phyloP scores from a whole-genome alignment of 208 protist species.

The Leishmania turanica region DNA sequence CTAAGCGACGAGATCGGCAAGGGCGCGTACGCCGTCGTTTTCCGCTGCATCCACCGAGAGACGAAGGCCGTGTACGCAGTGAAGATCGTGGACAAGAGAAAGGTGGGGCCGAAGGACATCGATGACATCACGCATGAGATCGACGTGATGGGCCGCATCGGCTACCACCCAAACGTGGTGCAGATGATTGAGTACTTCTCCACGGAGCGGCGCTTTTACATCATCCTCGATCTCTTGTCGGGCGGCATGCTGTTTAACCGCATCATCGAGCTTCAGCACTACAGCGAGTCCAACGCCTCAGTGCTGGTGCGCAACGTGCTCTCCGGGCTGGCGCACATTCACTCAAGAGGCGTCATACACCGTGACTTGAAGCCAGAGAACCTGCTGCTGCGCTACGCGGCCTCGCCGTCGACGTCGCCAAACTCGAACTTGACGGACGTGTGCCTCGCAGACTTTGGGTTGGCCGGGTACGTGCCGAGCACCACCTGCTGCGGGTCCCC shows the following conservation, averaged over 20 bases:
- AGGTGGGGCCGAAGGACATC: slow-evolving; percentile 73
- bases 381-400: slow-evolving; percentile 97
- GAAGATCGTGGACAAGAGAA: slow-evolving; percentile 84
- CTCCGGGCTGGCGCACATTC: slow-evolving; percentile 93
- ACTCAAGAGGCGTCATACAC: slow-evolving; percentile 98
- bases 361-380: slow-evolving; percentile 99
- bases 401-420: slow-evolving; percentile 38
- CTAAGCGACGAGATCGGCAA: slow-evolving; percentile 61
- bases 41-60: slow-evolving; percentile 56
- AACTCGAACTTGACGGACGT: slow-evolving; percentile 81
- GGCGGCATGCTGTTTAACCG: slow-evolving; percentile 98
- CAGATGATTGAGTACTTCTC: slow-evolving; percentile 97
- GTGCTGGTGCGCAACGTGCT: slow-evolving; percentile 98
- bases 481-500: slow-evolving; percentile 78
- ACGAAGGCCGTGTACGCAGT: slow-evolving; percentile 66
- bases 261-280: slow-evolving; percentile 95
- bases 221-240: slow-evolving; percentile 98
- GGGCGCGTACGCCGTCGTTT: slow-evolving; percentile 81
- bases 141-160: slow-evolving; percentile 69
- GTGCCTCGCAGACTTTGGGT: slow-evolving; percentile 97
- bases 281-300: slow-evolving; percentile 96
- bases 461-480: slow-evolving; percentile 89
- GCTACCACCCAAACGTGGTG: slow-evolving; percentile 75
- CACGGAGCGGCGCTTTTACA: slow-evolving; percentile 75
- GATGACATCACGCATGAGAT: slow-evolving; percentile 77